phyloP scores from a whole-genome alignment of 192 early-diverging fungal genomes.

The Podochytrium sp. region DNA sequence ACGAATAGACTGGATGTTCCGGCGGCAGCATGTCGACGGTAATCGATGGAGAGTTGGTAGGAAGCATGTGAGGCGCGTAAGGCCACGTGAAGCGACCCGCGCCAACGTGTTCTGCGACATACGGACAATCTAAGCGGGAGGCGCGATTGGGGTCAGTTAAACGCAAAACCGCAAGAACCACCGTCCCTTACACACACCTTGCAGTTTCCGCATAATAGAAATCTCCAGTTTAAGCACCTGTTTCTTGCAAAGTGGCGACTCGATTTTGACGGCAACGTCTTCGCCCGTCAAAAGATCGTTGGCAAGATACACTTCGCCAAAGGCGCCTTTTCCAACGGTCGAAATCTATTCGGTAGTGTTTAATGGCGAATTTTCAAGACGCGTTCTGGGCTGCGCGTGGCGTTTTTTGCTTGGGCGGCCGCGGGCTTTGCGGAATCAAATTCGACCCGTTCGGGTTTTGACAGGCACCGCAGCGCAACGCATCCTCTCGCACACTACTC shows the following conservation, averaged over 20 bases:
- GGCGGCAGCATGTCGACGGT: slow-evolving; percentile 25
- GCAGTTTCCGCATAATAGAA: slow-evolving; percentile 40
- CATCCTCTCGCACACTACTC: no score
- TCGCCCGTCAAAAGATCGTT: slow-evolving; percentile 37
- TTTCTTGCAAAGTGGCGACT: slow-evolving; percentile 51
- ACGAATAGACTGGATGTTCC: slow-evolving; percentile 44
- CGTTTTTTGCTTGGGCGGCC: neutral
- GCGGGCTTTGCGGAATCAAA: neutral
- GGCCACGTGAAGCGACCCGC: slow-evolving; percentile 46
- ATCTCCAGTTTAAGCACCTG: slow-evolving; percentile 59
- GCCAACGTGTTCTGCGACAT: slow-evolving; percentile 45
- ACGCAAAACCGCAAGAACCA: neutral
- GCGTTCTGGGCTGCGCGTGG: neutral
- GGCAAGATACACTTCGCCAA: slow-evolving; percentile 60
- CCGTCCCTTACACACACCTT: slow-evolving; percentile 33
- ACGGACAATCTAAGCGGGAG: slow-evolving; percentile 26
- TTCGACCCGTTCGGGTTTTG: neutral
- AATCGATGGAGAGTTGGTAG: slow-evolving; percentile 17
- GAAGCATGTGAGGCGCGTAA: slow-evolving; percentile 8
- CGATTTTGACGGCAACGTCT: slow-evolving; percentile 60
- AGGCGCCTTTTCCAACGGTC: slow-evolving; percentile 55
- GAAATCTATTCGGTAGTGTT: slow-evolving; percentile 28
- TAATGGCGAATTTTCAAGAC: neutral
- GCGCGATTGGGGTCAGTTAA: neutral
- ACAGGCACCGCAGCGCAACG: no score